These are phyloP conservation scores for Lophiotrema nucula DNA, from an alignment of 495 filamentous ascomycete genomes.

Conservation along the genomic window DNA sequence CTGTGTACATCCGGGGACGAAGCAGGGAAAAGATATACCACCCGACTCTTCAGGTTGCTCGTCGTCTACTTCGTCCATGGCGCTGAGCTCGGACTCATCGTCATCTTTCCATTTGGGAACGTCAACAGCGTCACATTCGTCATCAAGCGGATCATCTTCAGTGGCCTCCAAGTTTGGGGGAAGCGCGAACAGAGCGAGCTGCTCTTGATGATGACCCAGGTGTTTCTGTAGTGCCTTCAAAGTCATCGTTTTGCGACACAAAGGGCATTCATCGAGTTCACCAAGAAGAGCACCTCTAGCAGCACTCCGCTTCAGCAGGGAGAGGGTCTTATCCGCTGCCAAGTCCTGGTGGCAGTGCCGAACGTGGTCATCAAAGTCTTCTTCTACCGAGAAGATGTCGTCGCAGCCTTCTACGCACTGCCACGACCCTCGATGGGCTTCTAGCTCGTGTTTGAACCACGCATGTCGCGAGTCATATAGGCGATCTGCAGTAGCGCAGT, in stretches of 20 bases:
- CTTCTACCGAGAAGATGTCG: slow-evolving; percentile 1
- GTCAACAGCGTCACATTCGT: slow-evolving; percentile 11
- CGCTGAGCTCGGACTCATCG: slow-evolving; percentile 5
- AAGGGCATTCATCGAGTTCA: not conserved
- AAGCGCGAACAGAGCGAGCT: slow-evolving; percentile 35
- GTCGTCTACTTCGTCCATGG: not conserved
- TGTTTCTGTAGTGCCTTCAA: slow-evolving; percentile 20
- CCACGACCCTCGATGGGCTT: slow-evolving; percentile 20
- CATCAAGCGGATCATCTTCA: slow-evolving; percentile 13
- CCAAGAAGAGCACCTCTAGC: not conserved
- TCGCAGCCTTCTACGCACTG: slow-evolving; percentile 23
- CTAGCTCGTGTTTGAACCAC: slow-evolving; percentile 29
- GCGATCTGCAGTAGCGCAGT: slow-evolving; percentile 28
- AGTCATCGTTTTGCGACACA: slow-evolving; percentile 2
- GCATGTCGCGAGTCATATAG: slow-evolving; percentile 24
- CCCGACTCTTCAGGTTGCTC: not conserved
- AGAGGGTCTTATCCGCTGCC: not conserved
- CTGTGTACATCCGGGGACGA: no score
- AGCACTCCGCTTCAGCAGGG: slow-evolving; percentile 5
- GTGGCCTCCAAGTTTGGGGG: slow-evolving; percentile 28
- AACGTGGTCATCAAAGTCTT: slow-evolving; percentile 6
- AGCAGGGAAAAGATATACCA: not conserved
- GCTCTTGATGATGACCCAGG: slow-evolving; percentile 32
- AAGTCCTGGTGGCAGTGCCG: slow-evolving; percentile 7
- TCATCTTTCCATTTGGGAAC: slow-evolving; percentile 5